A percentile compares a stretch with the other conserved stretches of the same genome.
Evolutionary conservation across 257 asterid species (phyloP).

Genomic region (Fraxinus cuspidata): DNA sequence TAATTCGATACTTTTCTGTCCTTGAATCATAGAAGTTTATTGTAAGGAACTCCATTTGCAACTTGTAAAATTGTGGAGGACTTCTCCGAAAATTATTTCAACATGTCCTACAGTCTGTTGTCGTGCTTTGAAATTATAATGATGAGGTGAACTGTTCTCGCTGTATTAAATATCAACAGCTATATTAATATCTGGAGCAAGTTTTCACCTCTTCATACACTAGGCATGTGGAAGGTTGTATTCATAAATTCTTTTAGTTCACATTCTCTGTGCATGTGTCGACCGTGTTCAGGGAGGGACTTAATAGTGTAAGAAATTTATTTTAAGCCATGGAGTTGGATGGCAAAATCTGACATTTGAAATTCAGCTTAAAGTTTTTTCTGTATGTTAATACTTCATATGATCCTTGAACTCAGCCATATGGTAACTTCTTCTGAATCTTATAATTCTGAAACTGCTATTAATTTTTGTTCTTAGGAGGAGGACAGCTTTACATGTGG

Average conservation of each 20-base stretch:
- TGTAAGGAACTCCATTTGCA: background rate
- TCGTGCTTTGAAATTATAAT: background rate
- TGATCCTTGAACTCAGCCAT: constrained; percentile 5
- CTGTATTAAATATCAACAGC: background rate
- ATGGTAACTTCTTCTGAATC: constrained; percentile 17
- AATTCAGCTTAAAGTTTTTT: background rate
- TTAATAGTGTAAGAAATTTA: background rate
- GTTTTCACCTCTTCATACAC: background rate
- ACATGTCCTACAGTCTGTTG: background rate
- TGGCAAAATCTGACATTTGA: background rate
- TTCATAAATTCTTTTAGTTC: background rate
- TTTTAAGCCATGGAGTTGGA: background rate
- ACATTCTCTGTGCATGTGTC: background rate
- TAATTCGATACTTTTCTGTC: background rate
- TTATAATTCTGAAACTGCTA: background rate
- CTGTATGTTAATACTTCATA: background rate
- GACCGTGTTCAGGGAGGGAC: background rate
- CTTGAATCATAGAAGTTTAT: background rate
- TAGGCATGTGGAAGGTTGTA: background rate
- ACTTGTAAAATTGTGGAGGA: background rate
- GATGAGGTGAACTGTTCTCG: background rate
- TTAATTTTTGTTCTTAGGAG: constrained; percentile 48
- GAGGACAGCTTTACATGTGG: constrained; percentile 99
- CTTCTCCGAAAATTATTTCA: background rate
- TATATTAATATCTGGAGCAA: background rate